Percentiles rank a stretch among this genome's conserved stretches.
Evolutionary conservation across 2,329 filamentous ascomycete species (phyloP).

Genomic region (Alternaria infectoria): DNA sequence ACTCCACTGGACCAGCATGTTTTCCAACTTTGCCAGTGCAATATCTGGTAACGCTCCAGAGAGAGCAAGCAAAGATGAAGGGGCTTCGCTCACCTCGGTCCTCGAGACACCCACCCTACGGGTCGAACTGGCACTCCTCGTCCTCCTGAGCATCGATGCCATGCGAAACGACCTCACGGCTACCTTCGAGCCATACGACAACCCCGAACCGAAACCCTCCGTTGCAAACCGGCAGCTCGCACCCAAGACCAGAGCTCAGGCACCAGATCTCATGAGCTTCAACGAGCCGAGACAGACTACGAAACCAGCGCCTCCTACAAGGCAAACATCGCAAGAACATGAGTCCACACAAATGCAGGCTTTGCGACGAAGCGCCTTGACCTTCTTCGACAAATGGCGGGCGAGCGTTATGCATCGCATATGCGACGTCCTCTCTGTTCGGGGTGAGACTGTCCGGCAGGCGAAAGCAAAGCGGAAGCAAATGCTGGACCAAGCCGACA

Average conservation of each 20-base stretch:
- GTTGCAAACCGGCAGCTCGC: conserved; percentile 2
- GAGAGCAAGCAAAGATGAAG: conserved; percentile 27
- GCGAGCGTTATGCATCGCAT: conserved; percentile 71
- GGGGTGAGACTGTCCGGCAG: conserved; percentile 35
- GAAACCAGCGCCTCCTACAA: conserved; percentile 17
- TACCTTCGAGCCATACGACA: conserved; percentile 34
- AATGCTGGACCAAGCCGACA: conserved; percentile 22
- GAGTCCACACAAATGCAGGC: conserved; percentile 62
- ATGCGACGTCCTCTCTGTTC: conserved; percentile 63
- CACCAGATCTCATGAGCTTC: conserved; percentile 40
- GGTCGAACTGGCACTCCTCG: conserved; percentile 53
- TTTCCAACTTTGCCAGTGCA: conserved; percentile 1
- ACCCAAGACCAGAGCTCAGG: conserved; percentile 12
- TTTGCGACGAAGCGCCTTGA: conserved; percentile 70
- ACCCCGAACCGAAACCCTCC: conserved; percentile 18
- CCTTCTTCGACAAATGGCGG: conserved; percentile 82
- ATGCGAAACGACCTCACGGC: conserved; percentile 48
- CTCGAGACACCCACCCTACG: conserved; percentile 52
- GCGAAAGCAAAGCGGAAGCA: conserved; percentile 44
- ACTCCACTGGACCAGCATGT: neutral
- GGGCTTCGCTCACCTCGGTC: conserved; percentile 43
- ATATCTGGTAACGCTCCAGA: conserved; percentile 1
- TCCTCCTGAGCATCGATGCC: conserved; percentile 53
- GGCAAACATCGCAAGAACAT: conserved; percentile 55
- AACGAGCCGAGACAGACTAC: conserved; percentile 37